Base-by-base conservation (phyloP, 1,284 basidiomycete species). In the Phylloporus sp. region DNA sequence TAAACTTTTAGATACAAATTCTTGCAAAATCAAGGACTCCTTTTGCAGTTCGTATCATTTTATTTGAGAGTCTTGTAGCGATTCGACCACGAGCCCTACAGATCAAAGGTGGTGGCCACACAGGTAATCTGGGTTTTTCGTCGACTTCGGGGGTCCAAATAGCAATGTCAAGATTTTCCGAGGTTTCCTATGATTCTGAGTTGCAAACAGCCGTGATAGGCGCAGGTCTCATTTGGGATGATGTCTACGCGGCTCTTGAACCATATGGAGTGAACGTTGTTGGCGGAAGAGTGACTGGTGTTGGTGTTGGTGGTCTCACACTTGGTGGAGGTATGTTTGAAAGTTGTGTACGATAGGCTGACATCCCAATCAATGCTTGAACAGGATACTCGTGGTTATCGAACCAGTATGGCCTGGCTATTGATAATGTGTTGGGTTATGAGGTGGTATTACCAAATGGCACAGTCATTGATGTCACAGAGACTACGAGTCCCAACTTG, bases 381-480 rank as follows among this genome's bases (percentile, higher is more conserved):
- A 41, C 56, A 72, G 72, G 71, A 1, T 70, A 72, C 62, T 61
- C 68, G n/a, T 72, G 66, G 59, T 25, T 72, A 41, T 62, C 67
- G 27, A 72, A 74, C 66, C 84, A 89, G 67, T 79, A 82, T 64
- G 85, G 87, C 19, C 69, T 89, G 66, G 83, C 85, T 0, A 70
- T 87, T 20, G 88, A 89, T 70, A 88, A 78, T 5, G 78, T 87
- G 19, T 72, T 78, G 5, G 82, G 79, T 0, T 85, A 77, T 69
- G 85, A 88, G 66, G 75, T 89, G 12, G 86, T 87, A n/a, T 77
- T 83, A 61, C 85, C 87, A 0, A 80, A 81, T 66, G 86, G 88
- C 15, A 76, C 74, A 2, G 73, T 86, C 7, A 74, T 77, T 2
- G 77, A 71, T 15, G 83, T 85, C 11, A 85, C 82, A 6, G 68